A percentile compares a stretch with the other conserved stretches of the same genome.
Evolutionary conservation across 2,329 filamentous ascomycete species (phyloP).

Genomic region (Daldinia eschscholtzii): DNA sequence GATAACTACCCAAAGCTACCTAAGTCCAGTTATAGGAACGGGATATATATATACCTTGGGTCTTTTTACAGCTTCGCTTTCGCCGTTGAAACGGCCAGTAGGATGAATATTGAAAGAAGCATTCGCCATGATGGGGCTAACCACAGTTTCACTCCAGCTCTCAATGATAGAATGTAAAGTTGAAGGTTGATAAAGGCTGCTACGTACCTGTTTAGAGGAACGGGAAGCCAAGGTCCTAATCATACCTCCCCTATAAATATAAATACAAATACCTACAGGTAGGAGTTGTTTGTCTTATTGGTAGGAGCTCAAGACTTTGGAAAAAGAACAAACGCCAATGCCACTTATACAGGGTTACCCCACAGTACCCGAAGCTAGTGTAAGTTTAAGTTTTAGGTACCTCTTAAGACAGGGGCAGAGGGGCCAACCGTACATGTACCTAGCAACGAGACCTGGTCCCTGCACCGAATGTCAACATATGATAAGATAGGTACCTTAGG

Average conservation of each 20-base stretch:
- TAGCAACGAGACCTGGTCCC: constrained; percentile 2
- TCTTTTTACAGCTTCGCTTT: constrained; percentile 77
- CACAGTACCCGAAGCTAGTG: constrained; percentile 17
- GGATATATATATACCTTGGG: constrained; percentile 69
- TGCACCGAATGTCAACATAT: constrained; percentile 10
- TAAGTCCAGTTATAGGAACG: background rate
- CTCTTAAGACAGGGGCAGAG: constrained; percentile 7
- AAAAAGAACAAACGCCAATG: constrained; percentile 17
- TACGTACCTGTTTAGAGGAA: background rate
- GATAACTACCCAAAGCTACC: background rate
- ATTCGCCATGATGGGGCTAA: constrained; percentile 36
- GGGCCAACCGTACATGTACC: background rate
- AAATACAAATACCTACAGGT: background rate
- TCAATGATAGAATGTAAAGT: background rate
- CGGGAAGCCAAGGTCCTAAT: background rate
- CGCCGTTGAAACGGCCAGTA: constrained; percentile 75
- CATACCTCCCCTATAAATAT: background rate
- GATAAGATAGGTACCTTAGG: background rate
- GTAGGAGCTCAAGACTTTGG: constrained; percentile 15
- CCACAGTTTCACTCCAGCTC: background rate
- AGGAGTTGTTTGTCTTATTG: background rate
- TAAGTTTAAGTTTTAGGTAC: background rate
- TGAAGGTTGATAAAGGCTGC: background rate
- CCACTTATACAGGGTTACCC: constrained; percentile 30
- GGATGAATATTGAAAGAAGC: constrained; percentile 76